phyloP scores from a whole-genome alignment of 148 eudicot genomes.

The Rhododendron vialii region DNA sequence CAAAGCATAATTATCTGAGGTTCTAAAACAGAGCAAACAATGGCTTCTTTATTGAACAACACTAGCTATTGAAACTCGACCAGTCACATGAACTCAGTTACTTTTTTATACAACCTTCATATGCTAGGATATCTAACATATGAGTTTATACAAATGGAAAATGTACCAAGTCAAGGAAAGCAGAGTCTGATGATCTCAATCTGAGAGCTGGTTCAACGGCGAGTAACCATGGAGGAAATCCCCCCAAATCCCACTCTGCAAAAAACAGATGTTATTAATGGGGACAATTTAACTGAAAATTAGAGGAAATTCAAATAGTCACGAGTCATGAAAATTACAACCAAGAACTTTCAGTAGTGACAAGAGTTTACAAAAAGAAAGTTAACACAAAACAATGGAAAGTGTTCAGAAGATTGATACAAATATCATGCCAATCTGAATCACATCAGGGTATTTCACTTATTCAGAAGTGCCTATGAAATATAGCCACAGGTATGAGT shows the following conservation, averaged over 20 bases:
- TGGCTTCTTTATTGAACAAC: not conserved
- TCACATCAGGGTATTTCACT: not conserved
- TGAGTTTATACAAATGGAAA: not conserved
- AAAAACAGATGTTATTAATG: not conserved
- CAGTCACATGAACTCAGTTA: not conserved
- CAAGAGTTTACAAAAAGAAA: not conserved
- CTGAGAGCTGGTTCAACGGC: constrained; percentile 64
- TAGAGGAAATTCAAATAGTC: not conserved
- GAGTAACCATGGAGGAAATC: constrained; percentile 97
- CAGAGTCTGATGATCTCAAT: constrained; percentile 84
- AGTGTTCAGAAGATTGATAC: not conserved
- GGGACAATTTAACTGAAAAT: constrained; percentile 8
- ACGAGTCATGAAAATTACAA: not conserved
- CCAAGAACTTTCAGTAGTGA: not conserved
- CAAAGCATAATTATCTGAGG: not conserved
- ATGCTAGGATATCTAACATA: not conserved
- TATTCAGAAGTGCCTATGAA: constrained; percentile 1
- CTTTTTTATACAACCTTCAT: not conserved
- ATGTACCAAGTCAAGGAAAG: constrained; percentile 66
- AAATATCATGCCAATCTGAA: not conserved
- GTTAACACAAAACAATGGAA: not conserved
- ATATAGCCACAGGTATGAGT: too few species aligned
- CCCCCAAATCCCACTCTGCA: constrained; percentile 99
- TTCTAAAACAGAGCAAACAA: not conserved
- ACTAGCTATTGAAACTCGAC: not conserved